Conservation (phyloP, 129 eudicot genomes). For the Calendula officinalis region DNA sequence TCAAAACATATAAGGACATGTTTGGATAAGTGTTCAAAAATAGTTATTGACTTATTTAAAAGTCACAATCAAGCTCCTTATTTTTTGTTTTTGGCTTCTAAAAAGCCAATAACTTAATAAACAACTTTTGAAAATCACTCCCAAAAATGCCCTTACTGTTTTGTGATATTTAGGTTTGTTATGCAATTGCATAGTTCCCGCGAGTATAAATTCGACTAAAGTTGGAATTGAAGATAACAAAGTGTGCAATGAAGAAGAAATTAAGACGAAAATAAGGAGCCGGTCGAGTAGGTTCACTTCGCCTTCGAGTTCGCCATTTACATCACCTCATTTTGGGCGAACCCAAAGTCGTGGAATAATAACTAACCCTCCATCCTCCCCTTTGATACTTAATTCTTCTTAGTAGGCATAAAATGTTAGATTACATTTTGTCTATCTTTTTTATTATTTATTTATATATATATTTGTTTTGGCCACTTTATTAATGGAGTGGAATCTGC, state of each 20-base stretch:
- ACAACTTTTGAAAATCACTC: too few species aligned
- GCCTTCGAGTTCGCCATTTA: constrained; percentile 32
- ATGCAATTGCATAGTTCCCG: constrained; percentile 81
- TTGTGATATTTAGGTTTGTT: constrained; percentile 41
- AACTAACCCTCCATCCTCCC: constrained; percentile 27
- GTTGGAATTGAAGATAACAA: constrained; percentile 51
- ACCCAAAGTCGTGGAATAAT: constrained; percentile 3
- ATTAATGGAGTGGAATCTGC: too few species aligned
- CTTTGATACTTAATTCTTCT: constrained; percentile 30
- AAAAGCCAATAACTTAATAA: too few species aligned
- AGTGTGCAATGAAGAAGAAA: constrained; percentile 35
- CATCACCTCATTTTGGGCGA: constrained; percentile 28
- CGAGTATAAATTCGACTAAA: constrained; percentile 47
- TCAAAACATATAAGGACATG: too few species aligned
- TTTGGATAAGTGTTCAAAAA: too few species aligned
- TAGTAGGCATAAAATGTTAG: background rate
- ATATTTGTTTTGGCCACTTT: too few species aligned
- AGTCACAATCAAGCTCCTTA: too few species aligned
- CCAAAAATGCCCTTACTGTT: too few species aligned
- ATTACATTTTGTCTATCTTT: too few species aligned
- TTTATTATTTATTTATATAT: too few species aligned
- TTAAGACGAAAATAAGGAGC: constrained; percentile 43
- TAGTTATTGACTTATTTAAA: too few species aligned
- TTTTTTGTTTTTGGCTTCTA: too few species aligned
- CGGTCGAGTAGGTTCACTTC: constrained; percentile 40